Percentiles rank a stretch among this genome's conserved stretches.
Evolutionary conservation across 2,329 filamentous ascomycete species (phyloP).

Genomic region (Arthroderma uncinatum): DNA sequence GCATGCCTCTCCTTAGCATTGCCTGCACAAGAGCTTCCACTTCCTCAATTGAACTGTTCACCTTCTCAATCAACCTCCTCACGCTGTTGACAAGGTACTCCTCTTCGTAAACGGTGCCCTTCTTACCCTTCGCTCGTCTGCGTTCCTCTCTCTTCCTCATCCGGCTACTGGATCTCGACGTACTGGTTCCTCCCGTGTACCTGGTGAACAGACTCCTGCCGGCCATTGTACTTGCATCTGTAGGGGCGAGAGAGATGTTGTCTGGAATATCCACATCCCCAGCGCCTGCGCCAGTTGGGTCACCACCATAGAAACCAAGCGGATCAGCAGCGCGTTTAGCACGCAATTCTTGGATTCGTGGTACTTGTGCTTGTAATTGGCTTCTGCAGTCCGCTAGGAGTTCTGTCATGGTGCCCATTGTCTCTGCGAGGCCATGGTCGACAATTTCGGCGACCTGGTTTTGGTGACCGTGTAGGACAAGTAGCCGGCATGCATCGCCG

Average conservation of each 20-base stretch:
- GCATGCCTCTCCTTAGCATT: slow-evolving; percentile 69
- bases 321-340: slow-evolving; percentile 73
- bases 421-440: slow-evolving; percentile 68
- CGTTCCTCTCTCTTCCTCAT: slow-evolving; percentile 84
- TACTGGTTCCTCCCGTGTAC: slow-evolving; percentile 61
- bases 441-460: slow-evolving; percentile 58
- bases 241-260: slow-evolving; percentile 82
- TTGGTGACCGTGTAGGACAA: slow-evolving; percentile 49
- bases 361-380: slow-evolving; percentile 74
- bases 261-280: slow-evolving; percentile 66
- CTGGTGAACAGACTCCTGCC: slow-evolving; percentile 84
- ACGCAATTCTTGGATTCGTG: slow-evolving; percentile 72
- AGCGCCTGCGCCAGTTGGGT: slow-evolving; percentile 44
- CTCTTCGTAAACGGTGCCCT: slow-evolving; percentile 95
- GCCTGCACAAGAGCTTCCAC: slow-evolving; percentile 64
- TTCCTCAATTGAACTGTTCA: slow-evolving; percentile 63
- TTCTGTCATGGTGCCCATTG: slow-evolving; percentile 72
- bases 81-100: slow-evolving; percentile 91
- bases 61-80: slow-evolving; percentile 66
- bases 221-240: slow-evolving; percentile 62
- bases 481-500: slow-evolving; percentile 72
- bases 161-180: slow-evolving; percentile 57
- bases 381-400: slow-evolving; percentile 84
- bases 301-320: slow-evolving; percentile 76
- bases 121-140: slow-evolving; percentile 87